A percentile compares a stretch with the other conserved stretches of the same genome.
These are phyloP conservation scores for Raphanus hybrid DNA, from an alignment of 441 rosid genomes.

Conservation along the genomic window DNA sequence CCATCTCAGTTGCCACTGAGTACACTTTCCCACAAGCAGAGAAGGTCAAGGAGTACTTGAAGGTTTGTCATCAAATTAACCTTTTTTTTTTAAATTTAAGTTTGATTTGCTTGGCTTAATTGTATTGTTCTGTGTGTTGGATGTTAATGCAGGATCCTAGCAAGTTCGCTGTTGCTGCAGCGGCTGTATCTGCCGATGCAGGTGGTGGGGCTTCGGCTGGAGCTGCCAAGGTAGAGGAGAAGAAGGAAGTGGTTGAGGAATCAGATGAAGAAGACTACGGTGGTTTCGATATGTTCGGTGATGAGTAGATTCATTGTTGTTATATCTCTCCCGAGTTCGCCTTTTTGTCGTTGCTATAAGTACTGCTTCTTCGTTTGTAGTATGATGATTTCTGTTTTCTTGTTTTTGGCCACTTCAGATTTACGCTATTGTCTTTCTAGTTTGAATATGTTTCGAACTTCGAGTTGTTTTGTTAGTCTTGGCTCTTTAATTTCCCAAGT, in stretches of 20 bases:
- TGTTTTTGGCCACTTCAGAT: conserved; percentile 27
- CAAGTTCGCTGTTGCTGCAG: conserved; percentile 55
- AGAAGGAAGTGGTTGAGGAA: conserved; percentile 70
- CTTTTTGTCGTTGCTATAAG: conserved; percentile 30
- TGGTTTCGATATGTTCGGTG: conserved; percentile 83
- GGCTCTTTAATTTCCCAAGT: not conserved
- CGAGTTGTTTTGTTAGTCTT: not conserved
- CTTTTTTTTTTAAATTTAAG: not conserved
- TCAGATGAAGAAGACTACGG: conserved; percentile 79
- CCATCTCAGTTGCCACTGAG: conserved; percentile 54
- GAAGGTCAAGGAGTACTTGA: conserved; percentile 54
- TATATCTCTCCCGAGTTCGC: not conserved
- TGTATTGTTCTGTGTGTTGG: conserved; percentile 2
- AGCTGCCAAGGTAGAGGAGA: conserved; percentile 47
- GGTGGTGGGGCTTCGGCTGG: conserved; percentile 39
- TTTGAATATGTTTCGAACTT: not conserved
- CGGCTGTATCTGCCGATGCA: conserved; percentile 35
- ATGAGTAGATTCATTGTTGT: conserved; percentile 28
- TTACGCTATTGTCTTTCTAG: conserved; percentile 20
- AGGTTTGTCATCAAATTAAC: conserved; percentile 34
- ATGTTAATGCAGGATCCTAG: conserved; percentile 53
- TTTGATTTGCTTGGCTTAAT: not conserved
- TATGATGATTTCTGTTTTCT: conserved; percentile 19
- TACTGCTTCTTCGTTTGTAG: conserved; percentile 31
- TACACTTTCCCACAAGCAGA: conserved; percentile 58